These are phyloP conservation scores for Xylariaceae sp. DNA, from an alignment of 2,329 filamentous ascomycete genomes.

Conservation along the genomic window DNA sequence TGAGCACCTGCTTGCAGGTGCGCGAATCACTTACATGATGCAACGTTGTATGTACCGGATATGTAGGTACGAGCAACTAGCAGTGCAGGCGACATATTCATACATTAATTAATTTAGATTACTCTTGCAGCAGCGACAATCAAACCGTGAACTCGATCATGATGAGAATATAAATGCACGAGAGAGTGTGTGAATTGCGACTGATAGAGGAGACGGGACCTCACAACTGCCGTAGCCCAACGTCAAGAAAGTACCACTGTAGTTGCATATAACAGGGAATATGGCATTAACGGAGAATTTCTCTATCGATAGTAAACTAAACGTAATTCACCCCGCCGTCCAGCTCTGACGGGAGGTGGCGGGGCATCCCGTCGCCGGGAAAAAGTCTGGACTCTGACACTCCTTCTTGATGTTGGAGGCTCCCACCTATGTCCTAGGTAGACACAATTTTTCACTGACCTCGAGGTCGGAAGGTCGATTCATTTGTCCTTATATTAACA, in stretches of 20 bases:
- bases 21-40: too few species aligned
- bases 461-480: slow-evolving; percentile 7
- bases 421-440: slow-evolving; percentile 6
- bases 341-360: slow-evolving; percentile 13
- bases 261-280: too few species aligned
- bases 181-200: too few species aligned
- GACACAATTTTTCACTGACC: background rate
- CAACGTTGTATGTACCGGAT: too few species aligned
- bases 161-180: too few species aligned
- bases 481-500: background rate
- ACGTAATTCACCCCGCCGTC: slow-evolving; percentile 15
- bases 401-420: background rate
- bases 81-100: background rate
- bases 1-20: too few species aligned
- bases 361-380: slow-evolving; percentile 8
- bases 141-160: too few species aligned
- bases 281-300: background rate
- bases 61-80: background rate
- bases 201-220: too few species aligned
- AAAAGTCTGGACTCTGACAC: slow-evolving; percentile 4
- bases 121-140: too few species aligned
- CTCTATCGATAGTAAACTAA: slow-evolving; percentile 15
- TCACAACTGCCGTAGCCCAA: too few species aligned
- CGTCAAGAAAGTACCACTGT: too few species aligned
- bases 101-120: background rate